phyloP scores from a whole-genome alignment of 2,329 filamentous ascomycete species.

The Botryosphaeria dothidea region DNA sequence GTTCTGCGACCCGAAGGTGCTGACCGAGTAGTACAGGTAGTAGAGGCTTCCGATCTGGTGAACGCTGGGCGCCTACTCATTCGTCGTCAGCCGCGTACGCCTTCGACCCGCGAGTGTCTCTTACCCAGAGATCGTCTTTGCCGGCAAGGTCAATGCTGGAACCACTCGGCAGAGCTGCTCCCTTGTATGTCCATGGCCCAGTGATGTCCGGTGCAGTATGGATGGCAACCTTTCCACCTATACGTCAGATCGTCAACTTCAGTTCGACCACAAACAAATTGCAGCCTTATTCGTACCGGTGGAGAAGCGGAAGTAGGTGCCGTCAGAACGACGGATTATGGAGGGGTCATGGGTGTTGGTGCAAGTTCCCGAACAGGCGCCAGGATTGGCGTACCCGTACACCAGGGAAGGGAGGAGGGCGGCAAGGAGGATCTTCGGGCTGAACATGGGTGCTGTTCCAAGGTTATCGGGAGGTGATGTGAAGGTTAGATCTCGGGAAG shows the following conservation, averaged over 20 bases:
- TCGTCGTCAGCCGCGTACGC: not conserved
- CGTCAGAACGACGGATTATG: slow-evolving; percentile 51
- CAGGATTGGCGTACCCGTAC: slow-evolving; percentile 40
- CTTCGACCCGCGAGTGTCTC: slow-evolving; percentile 10
- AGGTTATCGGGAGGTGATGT: not conserved
- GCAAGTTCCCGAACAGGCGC: slow-evolving; percentile 44
- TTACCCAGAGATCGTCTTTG: slow-evolving; percentile 53
- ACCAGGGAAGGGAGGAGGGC: not conserved
- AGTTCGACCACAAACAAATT: too few species aligned
- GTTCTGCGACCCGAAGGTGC: slow-evolving; percentile 60
- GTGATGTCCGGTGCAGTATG: slow-evolving; percentile 49
- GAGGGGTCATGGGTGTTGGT: slow-evolving; percentile 52
- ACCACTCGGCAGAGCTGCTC: slow-evolving; percentile 48
- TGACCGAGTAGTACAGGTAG: slow-evolving; percentile 68
- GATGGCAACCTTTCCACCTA: slow-evolving; percentile 50
- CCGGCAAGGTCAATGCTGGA: slow-evolving; percentile 49
- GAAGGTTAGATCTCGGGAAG: not conserved
- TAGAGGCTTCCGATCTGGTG: slow-evolving; percentile 58
- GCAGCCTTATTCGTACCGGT: slow-evolving; percentile 30
- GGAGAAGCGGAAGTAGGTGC: slow-evolving; percentile 56
- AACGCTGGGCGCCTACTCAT: slow-evolving; percentile 62
- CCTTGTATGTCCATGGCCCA: slow-evolving; percentile 54
- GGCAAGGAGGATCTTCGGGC: not conserved
- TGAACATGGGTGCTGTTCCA: not conserved
- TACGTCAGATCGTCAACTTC: not conserved